Evolutionary conservation across 1,139 yeast genomes (phyloP).

Genomic region (Candida pseudocylindracea): DNA sequence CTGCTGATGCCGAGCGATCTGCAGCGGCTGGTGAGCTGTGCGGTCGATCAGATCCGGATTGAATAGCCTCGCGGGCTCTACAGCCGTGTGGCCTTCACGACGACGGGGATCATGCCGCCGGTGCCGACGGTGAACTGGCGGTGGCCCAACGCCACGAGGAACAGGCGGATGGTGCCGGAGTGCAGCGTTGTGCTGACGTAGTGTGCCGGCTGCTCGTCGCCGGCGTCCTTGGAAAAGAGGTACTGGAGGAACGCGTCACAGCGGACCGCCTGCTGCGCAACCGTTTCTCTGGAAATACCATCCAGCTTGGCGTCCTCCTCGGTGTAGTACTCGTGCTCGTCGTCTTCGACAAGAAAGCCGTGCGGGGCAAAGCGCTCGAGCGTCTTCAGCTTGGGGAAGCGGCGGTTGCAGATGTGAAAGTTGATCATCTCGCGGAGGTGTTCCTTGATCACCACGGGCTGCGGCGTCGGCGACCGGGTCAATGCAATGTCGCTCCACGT

Average conservation of each 20-base stretch:
- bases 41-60: no score
- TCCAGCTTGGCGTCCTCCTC: constrained; percentile 15
- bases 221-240: constrained; percentile 8
- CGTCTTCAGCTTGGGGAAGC: constrained; percentile 17
- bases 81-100: constrained; percentile 9
- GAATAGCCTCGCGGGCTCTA: no score
- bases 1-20: no score
- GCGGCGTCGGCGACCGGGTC: constrained; percentile 4
- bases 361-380: constrained; percentile 10
- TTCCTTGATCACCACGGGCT: constrained; percentile 25
- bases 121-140: constrained; percentile 19
- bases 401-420: constrained; percentile 40
- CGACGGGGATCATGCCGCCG: constrained; percentile 22
- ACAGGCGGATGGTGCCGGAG: constrained; percentile 18
- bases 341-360: constrained; percentile 15
- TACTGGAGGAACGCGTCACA: constrained; percentile 14
- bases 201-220: constrained; percentile 5
- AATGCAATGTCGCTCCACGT: constrained; percentile 33
- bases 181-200: constrained; percentile 14
- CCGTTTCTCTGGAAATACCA: constrained; percentile 16
- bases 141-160: constrained; percentile 17
- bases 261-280: constrained; percentile 17
- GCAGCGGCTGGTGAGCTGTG: no score
- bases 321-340: constrained; percentile 10
- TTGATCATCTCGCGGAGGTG: constrained; percentile 48